These are phyloP conservation scores for Arabidopsis hybrid DNA, from an alignment of 441 rosid genomes.

Conservation along the genomic window DNA sequence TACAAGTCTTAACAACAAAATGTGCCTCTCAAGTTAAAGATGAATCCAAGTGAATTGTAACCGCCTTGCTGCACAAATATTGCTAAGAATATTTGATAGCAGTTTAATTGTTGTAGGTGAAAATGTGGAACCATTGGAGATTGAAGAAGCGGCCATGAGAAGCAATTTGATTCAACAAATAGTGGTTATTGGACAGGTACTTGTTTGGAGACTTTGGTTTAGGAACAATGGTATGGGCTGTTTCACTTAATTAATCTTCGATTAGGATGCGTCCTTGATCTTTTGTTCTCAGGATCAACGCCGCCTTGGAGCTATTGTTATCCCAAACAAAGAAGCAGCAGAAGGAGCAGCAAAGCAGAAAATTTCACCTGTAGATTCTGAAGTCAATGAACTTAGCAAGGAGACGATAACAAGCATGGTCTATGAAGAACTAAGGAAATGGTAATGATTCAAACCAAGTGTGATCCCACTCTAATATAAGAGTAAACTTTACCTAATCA, in stretches of 20 bases:
- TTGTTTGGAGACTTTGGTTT: conserved; percentile 9
- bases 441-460: conserved; percentile 54
- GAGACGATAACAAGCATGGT: conserved; percentile 57
- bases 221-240: neutral
- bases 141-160: conserved; percentile 95
- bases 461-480: neutral
- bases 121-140: conserved; percentile 88
- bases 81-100: conserved; percentile 1
- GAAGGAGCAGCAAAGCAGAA: conserved; percentile 58
- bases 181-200: conserved; percentile 92
- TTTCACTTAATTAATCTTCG: conserved; percentile 4
- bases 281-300: conserved; percentile 74
- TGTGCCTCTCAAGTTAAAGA: neutral
- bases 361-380: conserved; percentile 55
- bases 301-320: conserved; percentile 86
- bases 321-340: conserved; percentile 88
- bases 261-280: neutral
- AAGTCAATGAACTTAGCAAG: conserved; percentile 63
- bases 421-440: conserved; percentile 66
- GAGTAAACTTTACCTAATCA: neutral
- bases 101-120: conserved; percentile 61
- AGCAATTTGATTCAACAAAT: conserved; percentile 85
- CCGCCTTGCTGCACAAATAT: neutral
- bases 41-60: neutral
- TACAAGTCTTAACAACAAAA: neutral